Evolutionary conservation across 2,329 filamentous ascomycete genomes (phyloP).

Genomic region (Daldinia eschscholtzii): DNA sequence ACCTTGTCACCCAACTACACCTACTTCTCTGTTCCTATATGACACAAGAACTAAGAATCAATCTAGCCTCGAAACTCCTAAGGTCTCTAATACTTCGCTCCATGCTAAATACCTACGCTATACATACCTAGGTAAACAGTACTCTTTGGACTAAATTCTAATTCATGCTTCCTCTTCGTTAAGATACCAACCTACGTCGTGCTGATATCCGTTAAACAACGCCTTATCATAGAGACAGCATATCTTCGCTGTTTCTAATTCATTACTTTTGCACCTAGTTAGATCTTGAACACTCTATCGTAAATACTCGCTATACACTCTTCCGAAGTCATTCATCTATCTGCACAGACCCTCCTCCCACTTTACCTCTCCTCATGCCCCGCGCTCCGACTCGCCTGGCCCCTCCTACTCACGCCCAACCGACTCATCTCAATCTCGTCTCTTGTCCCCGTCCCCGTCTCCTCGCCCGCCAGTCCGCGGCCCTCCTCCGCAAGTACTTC

Average conservation of each 20-base stretch:
- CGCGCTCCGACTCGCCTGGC: slow-evolving; percentile 33
- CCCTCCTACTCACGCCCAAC: slow-evolving; percentile 44
- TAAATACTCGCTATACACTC: background rate
- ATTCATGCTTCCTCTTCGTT: background rate
- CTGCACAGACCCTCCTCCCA: background rate
- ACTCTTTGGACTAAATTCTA: background rate
- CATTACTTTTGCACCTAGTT: background rate
- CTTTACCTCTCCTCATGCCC: slow-evolving; percentile 12
- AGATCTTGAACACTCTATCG: background rate
- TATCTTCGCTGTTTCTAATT: background rate
- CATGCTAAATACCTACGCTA: background rate
- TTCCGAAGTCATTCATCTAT: background rate
- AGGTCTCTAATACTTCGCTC: background rate
- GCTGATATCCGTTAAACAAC: background rate
- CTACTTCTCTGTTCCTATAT: background rate
- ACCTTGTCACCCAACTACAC: background rate
- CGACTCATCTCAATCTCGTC: slow-evolving; percentile 49
- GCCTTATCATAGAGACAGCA: background rate
- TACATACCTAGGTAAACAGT: background rate
- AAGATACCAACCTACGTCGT: background rate
- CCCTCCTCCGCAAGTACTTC: slow-evolving; percentile 57
- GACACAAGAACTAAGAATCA: too few species aligned
- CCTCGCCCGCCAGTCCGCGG: slow-evolving; percentile 39
- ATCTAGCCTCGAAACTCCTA: too few species aligned
- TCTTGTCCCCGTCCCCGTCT: slow-evolving; percentile 26